Evolutionary conservation across 1,139 yeast species (phyloP), one percentile per base, ranked within the genome.

Genomic region (Spathaspora sp.): DNA sequence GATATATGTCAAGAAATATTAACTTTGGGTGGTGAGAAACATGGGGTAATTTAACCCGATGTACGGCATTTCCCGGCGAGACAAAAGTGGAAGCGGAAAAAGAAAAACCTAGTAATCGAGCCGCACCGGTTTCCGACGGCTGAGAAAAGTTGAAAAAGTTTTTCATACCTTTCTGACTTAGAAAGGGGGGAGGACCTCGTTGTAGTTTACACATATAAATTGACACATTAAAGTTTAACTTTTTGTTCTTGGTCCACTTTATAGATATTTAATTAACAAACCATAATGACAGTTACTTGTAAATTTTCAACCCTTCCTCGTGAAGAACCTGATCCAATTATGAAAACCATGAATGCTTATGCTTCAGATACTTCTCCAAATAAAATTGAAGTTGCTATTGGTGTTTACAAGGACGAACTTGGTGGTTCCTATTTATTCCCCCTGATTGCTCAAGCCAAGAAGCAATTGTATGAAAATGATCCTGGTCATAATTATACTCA

Each of bases 401-500:
- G 79, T 2, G 77, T 74, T 23, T 74, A 73, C 58, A 72, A 71
- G 51, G 64, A 69, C 34, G 73, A 66, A 47, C 50, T 58, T 11
- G 78, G 78, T 2, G 57, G 58, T 24, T 59, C 68, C 39, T 71
- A 63, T 55, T 61, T 67, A 7, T 72, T 71, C 54, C 77, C 78
- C 9, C 57, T 70, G 23, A 74, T 74, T 13, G 56, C 57, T 23
- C 54, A 59, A 47, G 76, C 78, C 40, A 73, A 74, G 51, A 53
- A 59, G 24, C 52, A 56, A 18, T 62, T 72, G 45, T 54, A 57
- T 34, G 56, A 57, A 16, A 61, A 69, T 45, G 74, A 72, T 47
- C 72, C 74, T 2, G 78, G 78, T 26, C 78, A 74, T 53, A 67
- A 71, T 55, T 74, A 74, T 58, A 73, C 74, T 47, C 63, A 55